phyloP scores from a whole-genome alignment of 176 grass and related monocot genomes.

The Cenchrus fungigraminus region DNA sequence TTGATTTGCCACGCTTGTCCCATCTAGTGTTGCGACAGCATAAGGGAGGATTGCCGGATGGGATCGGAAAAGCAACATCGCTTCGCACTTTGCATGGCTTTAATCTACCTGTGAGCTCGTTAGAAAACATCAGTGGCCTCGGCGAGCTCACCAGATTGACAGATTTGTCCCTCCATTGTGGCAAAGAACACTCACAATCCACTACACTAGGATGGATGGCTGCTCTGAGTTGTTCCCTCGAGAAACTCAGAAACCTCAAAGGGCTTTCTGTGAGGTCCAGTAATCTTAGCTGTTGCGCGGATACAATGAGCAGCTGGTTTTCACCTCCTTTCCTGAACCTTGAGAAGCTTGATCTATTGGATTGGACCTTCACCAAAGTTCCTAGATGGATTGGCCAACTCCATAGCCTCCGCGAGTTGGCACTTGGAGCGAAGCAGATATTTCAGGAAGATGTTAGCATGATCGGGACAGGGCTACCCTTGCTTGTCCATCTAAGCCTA shows the following conservation, averaged over 20 bases:
- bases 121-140: not conserved
- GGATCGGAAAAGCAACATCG: not conserved
- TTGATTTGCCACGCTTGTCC: not conserved
- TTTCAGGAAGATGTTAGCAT: not conserved
- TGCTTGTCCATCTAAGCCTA: not conserved
- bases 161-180: not conserved
- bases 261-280: not conserved
- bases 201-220: not conserved
- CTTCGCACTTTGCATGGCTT: not conserved
- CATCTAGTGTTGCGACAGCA: not conserved
- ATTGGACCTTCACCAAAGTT: not conserved
- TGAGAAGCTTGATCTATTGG: not conserved
- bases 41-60: not conserved
- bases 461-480: not conserved
- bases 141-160: not conserved
- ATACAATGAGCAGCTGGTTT: not conserved
- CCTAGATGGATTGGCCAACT: conserved; percentile 16
- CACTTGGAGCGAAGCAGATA: not conserved
- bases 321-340: not conserved
- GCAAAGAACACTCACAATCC: not conserved
- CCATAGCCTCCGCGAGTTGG: not conserved
- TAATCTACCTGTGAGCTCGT: not conserved
- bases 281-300: not conserved
- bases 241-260: not conserved
- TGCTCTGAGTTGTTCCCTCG: not conserved